Base-by-base conservation (phyloP, 2,329 filamentous ascomycete genomes). In the Lachnellula willkommii region DNA sequence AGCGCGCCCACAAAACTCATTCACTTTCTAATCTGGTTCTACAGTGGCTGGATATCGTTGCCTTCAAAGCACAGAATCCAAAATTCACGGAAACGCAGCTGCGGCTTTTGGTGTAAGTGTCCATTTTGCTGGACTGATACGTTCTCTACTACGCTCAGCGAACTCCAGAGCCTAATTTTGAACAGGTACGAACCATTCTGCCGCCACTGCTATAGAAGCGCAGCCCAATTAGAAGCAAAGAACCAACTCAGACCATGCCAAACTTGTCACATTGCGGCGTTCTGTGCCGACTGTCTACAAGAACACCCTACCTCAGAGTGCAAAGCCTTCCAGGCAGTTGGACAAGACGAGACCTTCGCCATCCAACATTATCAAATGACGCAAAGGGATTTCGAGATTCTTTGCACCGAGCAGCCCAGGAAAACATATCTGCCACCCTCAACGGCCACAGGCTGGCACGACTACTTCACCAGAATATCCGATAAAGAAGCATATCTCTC, bases 401-500 rank as follows among this genome's bases (percentile, higher is more conserved):
- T 56, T 46, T 40, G 47, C 6, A 62, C 61, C 7, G 36, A 52
- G 7, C 46, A 26, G 12, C 58, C 61, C 11, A 50, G 60, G 26
- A 35, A 24, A 3, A 42, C 46, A 7, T 62, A 62, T 47, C 46
- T 53, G 35, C 58, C 61, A 14, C 47, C 62, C 11, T 59, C 60
- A 4, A 47, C 53, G 3, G 58, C 53, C 3, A 17, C 9, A 5
- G 45, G 42, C 24, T 64, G 61, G 61, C 53, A 53, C 15, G 61
- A 64, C 9, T 64, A 62, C 48, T 62, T 55, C 52, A 61, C 55
- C 7, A 39, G 32, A 7, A 52, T 62, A 26, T 64, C 61, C 3
- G 58, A 60, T 40, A 60, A 61, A n/a, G 22, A 2, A 35, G 47
- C 9, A 15, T n/a, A 17, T 22, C 37, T 22, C 2, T 20, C 37